Base-by-base conservation (phyloP, 176 grass and related monocot genomes). In the Elaeis guineensis region DNA sequence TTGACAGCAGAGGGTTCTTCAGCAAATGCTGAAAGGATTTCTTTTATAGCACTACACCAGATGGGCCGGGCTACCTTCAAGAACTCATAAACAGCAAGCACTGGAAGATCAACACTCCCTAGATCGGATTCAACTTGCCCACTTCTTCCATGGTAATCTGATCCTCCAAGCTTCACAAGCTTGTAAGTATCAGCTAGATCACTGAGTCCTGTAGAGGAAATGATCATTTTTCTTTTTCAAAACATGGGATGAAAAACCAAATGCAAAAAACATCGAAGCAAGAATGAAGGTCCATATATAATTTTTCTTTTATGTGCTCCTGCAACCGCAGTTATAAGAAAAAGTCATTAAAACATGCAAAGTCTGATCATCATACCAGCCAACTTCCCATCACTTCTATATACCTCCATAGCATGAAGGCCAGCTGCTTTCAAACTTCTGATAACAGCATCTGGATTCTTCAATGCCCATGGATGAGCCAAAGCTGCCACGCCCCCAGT, bases 401-500 rank as follows among this genome's bases (percentile, higher is more conserved):
- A 89, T 17, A 63, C 85, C 81, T 95, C 89, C 30, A 89, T 72
- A 51, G 68, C 89, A 63, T 89, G 81, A 75, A 89, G 72, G 14
- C 81, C 89, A 69, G 81, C 75, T 57, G 60, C 71, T 44, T 89
- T 89, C 67, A 89, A 75, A 58, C 72, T 70, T 67, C 76, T 82
- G 21, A 89, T 62, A 21, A 82, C 75, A 50, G 21, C 64, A 59
- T 12, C 62, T 59, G 61, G 72, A 74, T 82, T 85, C 80, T 89
- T 89, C 78, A 95, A 74, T 57, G 81, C 81, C 89, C 89, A 89
- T 2, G 81, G 85, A 83, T 95, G 89, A 77, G 85, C 89, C 76
- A 95, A 72, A 82, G 77, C 75, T 15, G 89, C 67, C 6, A 95
- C 20, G 26, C 84, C 81, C 49, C 81, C 81, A 5, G 85, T 89